Conservation (phyloP, 768 basidiomycete genomes). For the Tylopilus subfusipes region DNA sequence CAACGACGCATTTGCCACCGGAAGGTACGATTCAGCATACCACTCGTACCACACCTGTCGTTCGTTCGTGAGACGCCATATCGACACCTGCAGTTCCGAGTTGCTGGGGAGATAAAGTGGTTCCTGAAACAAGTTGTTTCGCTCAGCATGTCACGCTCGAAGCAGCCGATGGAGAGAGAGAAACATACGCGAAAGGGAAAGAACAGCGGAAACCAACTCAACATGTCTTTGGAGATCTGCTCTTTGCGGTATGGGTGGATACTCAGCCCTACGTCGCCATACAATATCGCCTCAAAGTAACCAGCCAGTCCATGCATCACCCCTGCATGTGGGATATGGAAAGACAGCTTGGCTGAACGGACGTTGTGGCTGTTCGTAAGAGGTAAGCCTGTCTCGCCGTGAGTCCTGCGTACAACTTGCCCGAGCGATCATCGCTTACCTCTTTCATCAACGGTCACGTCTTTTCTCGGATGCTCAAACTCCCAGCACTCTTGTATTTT, state of each 20-base stretch:
- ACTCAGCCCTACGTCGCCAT: slow-evolving; percentile 85
- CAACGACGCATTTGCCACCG: slow-evolving; percentile 42
- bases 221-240: slow-evolving; percentile 88
- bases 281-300: slow-evolving; percentile 94
- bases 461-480: slow-evolving; percentile 89
- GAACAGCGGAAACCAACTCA: slow-evolving; percentile 98
- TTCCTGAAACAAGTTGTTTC: slow-evolving; percentile 49
- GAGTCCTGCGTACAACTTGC: background rate
- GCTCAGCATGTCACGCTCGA: background rate
- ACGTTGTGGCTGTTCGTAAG: slow-evolving; percentile 96
- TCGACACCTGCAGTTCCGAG: slow-evolving; percentile 86
- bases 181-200: slow-evolving; percentile 82
- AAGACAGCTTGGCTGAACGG: slow-evolving; percentile 78
- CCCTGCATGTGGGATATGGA: slow-evolving; percentile 93
- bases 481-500: slow-evolving; percentile 96
- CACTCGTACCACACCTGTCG: slow-evolving; percentile 98
- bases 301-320: slow-evolving; percentile 93
- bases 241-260: slow-evolving; percentile 91
- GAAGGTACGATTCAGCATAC: slow-evolving; percentile 91
- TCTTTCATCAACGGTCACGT: slow-evolving; percentile 66
- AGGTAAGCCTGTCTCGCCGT: slow-evolving; percentile 61
- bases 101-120: slow-evolving; percentile 91
- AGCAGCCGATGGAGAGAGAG: background rate
- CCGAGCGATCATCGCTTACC: slow-evolving; percentile 41
- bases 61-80: slow-evolving; percentile 91